phyloP scores from a whole-genome alignment of 2,329 filamentous ascomycete genomes.

The Fusarium sp. region DNA sequence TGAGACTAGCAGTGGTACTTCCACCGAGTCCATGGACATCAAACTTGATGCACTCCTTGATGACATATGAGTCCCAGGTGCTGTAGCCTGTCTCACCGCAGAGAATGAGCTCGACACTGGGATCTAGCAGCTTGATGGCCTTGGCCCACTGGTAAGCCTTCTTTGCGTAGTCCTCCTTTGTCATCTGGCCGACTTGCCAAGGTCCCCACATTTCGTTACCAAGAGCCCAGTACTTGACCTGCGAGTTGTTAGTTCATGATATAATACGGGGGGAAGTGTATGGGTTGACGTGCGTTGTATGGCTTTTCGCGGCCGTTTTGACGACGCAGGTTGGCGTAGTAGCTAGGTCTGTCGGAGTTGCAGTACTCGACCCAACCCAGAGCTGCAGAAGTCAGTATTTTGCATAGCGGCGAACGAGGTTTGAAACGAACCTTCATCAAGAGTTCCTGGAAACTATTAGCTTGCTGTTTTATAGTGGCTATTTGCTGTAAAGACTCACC shows the following conservation, averaged over 20 bases:
- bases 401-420: fast-evolving
- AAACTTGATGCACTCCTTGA: slow-evolving; percentile 73
- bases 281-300: slow-evolving; percentile 66
- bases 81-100: slow-evolving; percentile 78
- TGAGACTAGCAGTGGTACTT: slow-evolving; percentile 58
- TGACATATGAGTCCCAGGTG: slow-evolving; percentile 79
- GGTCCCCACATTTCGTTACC: slow-evolving; percentile 80
- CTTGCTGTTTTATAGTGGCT: fast-evolving
- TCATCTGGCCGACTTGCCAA: slow-evolving; percentile 76
- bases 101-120: slow-evolving; percentile 75
- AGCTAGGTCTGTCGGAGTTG: slow-evolving; percentile 80
- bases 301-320: slow-evolving; percentile 81
- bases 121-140: slow-evolving; percentile 78
- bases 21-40: slow-evolving; percentile 52
- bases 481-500: slow-evolving; percentile 55
- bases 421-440: slow-evolving; percentile 50
- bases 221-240: slow-evolving; percentile 86
- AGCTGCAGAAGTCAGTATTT: background rate
- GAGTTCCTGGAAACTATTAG: slow-evolving; percentile 52
- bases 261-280: fast-evolving
- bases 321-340: slow-evolving; percentile 84
- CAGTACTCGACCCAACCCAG: slow-evolving; percentile 86
- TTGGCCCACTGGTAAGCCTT: slow-evolving; percentile 79
- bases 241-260: background rate
- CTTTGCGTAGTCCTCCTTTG: slow-evolving; percentile 76